Conservation (phyloP, 306 rosid genomes). For the Ceratonia siliqua region DNA sequence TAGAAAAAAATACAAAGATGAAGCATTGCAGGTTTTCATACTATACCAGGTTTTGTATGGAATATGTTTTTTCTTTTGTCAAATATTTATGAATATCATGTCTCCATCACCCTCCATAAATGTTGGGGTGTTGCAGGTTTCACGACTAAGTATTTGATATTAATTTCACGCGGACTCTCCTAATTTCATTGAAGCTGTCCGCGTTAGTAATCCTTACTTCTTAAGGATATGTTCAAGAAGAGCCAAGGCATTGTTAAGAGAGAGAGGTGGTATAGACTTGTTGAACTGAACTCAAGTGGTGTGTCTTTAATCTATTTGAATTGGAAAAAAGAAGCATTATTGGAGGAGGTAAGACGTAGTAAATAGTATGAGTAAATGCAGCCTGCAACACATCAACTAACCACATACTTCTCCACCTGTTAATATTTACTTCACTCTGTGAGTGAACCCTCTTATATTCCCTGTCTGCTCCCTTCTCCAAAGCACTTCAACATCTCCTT, state of each 20-base stretch:
- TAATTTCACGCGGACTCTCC: neutral
- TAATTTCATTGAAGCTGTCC: conserved; percentile 23
- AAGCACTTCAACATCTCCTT: conserved; percentile 35
- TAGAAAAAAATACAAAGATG: neutral
- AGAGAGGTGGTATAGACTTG: neutral
- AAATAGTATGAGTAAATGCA: conserved; percentile 71
- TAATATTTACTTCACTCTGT: conserved; percentile 60
- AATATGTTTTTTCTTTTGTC: too few species aligned
- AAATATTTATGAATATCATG: neutral
- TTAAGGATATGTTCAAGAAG: too few species aligned
- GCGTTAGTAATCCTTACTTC: too few species aligned
- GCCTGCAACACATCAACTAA: conserved; percentile 71
- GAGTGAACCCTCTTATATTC: conserved; percentile 52
- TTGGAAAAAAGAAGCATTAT: neutral
- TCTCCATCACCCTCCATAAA: conserved; percentile 28
- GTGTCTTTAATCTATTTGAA: neutral
- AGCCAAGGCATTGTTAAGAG: too few species aligned
- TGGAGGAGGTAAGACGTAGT: conserved; percentile 32
- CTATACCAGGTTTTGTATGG: neutral
- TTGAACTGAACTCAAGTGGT: neutral
- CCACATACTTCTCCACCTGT: conserved; percentile 70
- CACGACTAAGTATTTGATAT: conserved; percentile 5
- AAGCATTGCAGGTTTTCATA: neutral
- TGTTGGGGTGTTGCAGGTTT: conserved; percentile 5
- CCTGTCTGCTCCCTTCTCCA: conserved; percentile 32